Base-by-base conservation (phyloP, 176 grass and related monocot species). In the Oryza brachyantha region DNA sequence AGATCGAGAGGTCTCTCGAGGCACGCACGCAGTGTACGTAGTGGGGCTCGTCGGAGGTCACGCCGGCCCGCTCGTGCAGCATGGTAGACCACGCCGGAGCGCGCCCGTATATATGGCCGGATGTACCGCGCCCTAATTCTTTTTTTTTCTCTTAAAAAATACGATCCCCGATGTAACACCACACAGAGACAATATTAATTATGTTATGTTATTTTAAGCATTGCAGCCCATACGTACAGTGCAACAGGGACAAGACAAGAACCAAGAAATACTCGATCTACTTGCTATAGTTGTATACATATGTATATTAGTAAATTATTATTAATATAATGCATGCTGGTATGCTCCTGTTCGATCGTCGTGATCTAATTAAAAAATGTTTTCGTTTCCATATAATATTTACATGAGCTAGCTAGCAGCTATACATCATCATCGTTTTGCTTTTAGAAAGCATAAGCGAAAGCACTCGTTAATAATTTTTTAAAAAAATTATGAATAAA, bases 1-100 rank as follows among this genome's bases (percentile, higher is more conserved):
- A 16, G 12, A 13, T 2, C n/a, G n/a, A n/a, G 11, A 45, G 42
- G 0, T 6, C 46, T 55, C 52, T n/a, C n/a, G n/a, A n/a, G n/a
- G n/a, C n/a, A n/a, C n/a, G n/a, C n/a, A n/a, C n/a, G n/a, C n/a
- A n/a, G n/a, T n/a, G n/a, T n/a, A n/a, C n/a, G n/a, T n/a, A 3
- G 52, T 57, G 52, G 1, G 0, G 8, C 0, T 24, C 21, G 52
- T 57, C 52, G 45, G 3, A 48, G 45, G 45, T 0, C 45, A 48
- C 45, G 52, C 52, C 52, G 52, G 52, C 8, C 52, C 42, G n/a
- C 52, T 57, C 88, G 84, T 86, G 88, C 68, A 62, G 74, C 82
- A 55, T 78, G 29, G 82, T 77, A 77, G 73, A 77, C 29, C 82
- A 61, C 80, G 80, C 80, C 61, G 7, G 19, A 5, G 19, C 43